Base-by-base conservation (phyloP, 371 early-diverging fungal species). In the Saksenaea vasiformis region DNA sequence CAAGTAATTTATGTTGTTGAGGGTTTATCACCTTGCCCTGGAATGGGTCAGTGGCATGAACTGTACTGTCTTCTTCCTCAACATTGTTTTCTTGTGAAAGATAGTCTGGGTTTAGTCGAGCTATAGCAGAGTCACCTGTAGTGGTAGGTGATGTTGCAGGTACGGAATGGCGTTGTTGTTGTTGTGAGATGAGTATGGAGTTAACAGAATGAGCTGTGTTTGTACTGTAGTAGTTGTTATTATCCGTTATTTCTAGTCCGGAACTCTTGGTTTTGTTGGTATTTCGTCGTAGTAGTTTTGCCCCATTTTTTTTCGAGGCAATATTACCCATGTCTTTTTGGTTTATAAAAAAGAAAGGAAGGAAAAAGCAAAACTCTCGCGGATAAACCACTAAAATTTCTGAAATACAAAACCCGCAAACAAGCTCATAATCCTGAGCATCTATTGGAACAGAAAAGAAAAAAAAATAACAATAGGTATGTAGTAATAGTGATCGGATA, bases 1-100 rank as follows among this genome's bases (percentile, higher is more conserved):
- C 68, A 9, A 77, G 55, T 15, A 72, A 53, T 53, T 74, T 77
- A 61, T 77, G 77, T 35, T 77, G 77, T 1, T 74, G 77, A 27
- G 70, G 77, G 14, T 77, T 56, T 13, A 64, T 70, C 13, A 70
- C 76, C 57, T 72, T 72, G 47, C 72, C 74, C 24, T 72, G 67
- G n/a, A 65, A 70, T 1, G 68, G 54, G 10, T 75, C 69, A 14
- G 28, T 56, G 5, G 17, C 35, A 2, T 67, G 51, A 14, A 27
- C 28, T 39, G 26, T 58, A 37, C 35, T 58, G 14, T 53, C 24
- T 36, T 62, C n/a, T 14, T 9, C 22, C n/a, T 39, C 27, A 53
- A n/a, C n/a, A n/a, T n/a, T n/a, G n/a, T n/a, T n/a, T n/a, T n/a
- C 26, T 53, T 44, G 24, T 9, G 34, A 13, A 14, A 61, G 64